Evolutionary conservation across 805 yeast genomes (phyloP), one percentile per base, ranked within the genome.

Genomic region (Novakomyces olei): DNA sequence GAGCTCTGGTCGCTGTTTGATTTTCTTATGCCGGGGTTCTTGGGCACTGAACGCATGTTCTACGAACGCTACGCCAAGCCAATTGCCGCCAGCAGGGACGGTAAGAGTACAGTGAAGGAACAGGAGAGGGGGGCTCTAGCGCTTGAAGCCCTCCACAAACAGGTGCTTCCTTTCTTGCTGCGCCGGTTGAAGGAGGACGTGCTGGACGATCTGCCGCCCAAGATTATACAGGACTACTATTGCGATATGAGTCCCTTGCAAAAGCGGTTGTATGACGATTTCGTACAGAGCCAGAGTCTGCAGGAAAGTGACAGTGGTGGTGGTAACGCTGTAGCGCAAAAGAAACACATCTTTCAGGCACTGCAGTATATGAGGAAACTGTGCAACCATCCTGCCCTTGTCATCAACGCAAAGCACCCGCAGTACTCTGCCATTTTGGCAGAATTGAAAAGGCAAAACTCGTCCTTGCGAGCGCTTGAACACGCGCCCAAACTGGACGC

Each of bases 1-100:
- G 99, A 88, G 52, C 58, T 88, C 39, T 88, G 99, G 99, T 88
- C 98, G 3, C 59, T 88, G 46, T 88, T 88, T 59, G 98, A 88
- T 52, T 88, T 81, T 51, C 61, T 88, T 51, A 88, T 88, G 99
- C 99, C 99, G 2, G 99, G 99, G 0, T 88, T 88, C 47, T 59
- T 88, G 41, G 99, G 99, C 9, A 72, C 91, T 2, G 98, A 88
- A 47, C 85, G 81, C 52, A 65, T 74, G 32, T 88, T 88, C 58
- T 88, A 81, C 46, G 96, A 85, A 39, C 67, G 83, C 42, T 88
- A 85, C 61, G 91, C 95, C n/a, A 83, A 83, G 47, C 99, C 99
- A 2, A 88, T 88, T 49, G 85, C 95, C 3, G 85, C 92, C 2
- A 75, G 92, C 26, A 63, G 94, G 47, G 79, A 77, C 42, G 72